Evolutionary conservation across 345 rosid genomes (phyloP).

Genomic region (Citrus australasica): DNA sequence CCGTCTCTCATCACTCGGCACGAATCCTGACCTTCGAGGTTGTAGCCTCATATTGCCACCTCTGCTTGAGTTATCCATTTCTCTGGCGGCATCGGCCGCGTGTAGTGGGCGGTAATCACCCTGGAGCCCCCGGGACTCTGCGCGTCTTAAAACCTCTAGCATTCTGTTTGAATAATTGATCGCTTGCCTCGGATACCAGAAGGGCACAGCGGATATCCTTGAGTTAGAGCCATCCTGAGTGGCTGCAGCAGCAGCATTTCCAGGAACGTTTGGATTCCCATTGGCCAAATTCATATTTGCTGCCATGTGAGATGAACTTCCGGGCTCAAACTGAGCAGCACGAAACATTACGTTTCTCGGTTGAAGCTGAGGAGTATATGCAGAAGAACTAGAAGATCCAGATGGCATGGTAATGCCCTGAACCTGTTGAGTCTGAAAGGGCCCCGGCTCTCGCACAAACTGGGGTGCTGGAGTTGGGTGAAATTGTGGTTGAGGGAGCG

Average conservation of each 20-base stretch:
- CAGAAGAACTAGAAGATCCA: neutral
- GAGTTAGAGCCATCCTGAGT: neutral
- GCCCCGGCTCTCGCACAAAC: neutral
- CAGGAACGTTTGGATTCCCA: conserved; percentile 6
- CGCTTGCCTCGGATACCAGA: neutral
- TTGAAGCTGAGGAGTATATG: neutral
- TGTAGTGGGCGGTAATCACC: neutral
- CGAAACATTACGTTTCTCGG: neutral
- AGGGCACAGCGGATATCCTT: neutral
- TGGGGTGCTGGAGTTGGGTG: neutral
- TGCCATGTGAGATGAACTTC: neutral
- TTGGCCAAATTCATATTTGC: neutral
- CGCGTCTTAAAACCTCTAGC: neutral
- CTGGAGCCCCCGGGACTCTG: neutral
- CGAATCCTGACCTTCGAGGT: conserved; percentile 3
- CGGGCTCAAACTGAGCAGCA: neutral
- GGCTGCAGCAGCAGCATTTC: neutral
- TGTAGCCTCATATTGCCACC: conserved; percentile 3
- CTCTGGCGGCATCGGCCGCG: neutral
- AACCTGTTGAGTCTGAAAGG: neutral
- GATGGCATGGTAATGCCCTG: neutral
- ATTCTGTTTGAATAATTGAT: neutral
- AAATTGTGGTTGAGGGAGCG: neutral
- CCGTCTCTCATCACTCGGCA: neutral
- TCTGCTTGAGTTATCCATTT: neutral